Evolutionary conservation across 1,139 yeast species (phyloP), one percentile per base, ranked within the genome.

Genomic region (Taiozyma sp.): DNA sequence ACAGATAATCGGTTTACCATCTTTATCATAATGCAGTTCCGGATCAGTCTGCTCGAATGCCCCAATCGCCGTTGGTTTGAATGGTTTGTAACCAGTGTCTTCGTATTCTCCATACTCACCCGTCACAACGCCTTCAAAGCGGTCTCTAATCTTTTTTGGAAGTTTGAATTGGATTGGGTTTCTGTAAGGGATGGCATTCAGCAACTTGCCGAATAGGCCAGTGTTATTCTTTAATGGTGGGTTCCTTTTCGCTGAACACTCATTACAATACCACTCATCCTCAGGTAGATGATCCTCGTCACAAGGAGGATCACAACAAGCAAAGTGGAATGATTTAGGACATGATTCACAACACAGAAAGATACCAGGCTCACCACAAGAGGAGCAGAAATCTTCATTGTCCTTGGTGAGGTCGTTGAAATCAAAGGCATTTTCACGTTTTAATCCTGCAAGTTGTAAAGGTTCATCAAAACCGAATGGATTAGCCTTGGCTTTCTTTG

Each of bases 331-430:
- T 1, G 97, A 88, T 61, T 78, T 79, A 0, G 97, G 97, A 67
- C 99, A 93, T 3, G 88, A 76, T 60, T 93, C 99, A 69, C 99
- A 93, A 68, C 98, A 93, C 32, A 93, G 74, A 57, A 93, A 89
- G 40, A 88, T 76, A 9, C 99, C 99, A 0, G 91, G 74, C 29
- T 90, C 89, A 1, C 95, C 90, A 69, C 99, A 93, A 0, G 95
- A 77, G 26, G 87, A 75, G 63, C 99, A 93, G 65, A 77, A 90
- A 67, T 93, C 99, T 57, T 91, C 95, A 65, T 93, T 93, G 41
- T 61, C 65, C 47, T 56, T 62, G 3, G 67, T 60, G 6, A 56
- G 30, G 43, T 62, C 65, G 3, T 47, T 45, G 43, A 53, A 54
- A 43, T 61, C 62, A 43, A 51, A 55, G 6, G 63, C 62, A 16